Conservation (phyloP, 805 yeast species). For the Scheffersomyces stipitis region DNA sequence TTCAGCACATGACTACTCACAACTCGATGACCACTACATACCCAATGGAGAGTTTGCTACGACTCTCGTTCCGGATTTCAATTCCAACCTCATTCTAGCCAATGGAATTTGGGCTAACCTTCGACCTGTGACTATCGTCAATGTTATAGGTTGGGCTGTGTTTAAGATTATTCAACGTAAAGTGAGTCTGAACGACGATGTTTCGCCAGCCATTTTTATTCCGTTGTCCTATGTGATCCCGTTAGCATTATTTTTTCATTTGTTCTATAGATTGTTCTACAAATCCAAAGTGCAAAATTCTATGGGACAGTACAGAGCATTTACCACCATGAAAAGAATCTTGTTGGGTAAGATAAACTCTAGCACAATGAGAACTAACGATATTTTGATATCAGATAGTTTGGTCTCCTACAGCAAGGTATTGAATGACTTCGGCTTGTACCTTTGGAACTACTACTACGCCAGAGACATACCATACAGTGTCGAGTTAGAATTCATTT, state of each 20-base stretch:
- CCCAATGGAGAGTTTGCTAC: slow-evolving; percentile 35
- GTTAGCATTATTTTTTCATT: slow-evolving; percentile 19
- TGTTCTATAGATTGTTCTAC: slow-evolving; percentile 28
- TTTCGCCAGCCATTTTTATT: slow-evolving; percentile 1
- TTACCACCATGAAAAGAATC: slow-evolving; percentile 53
- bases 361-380: slow-evolving; percentile 62
- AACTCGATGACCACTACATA: slow-evolving; percentile 16
- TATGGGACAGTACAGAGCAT: slow-evolving; percentile 44
- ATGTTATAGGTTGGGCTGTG: slow-evolving; percentile 20
- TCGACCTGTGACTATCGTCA: slow-evolving; percentile 22
- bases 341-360: slow-evolving; percentile 59
- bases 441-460: slow-evolving; percentile 45
- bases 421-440: slow-evolving; percentile 62
- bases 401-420: slow-evolving; percentile 80
- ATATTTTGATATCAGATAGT: slow-evolving; percentile 80
- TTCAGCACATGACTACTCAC: slow-evolving; percentile 35
- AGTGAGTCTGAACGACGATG: slow-evolving; percentile 20
- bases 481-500: slow-evolving; percentile 27
- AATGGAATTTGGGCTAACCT: slow-evolving; percentile 36
- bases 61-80: slow-evolving; percentile 24
- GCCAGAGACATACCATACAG: slow-evolving; percentile 31
- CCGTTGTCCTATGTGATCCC: slow-evolving; percentile 25
- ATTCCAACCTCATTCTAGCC: slow-evolving; percentile 31
- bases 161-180: slow-evolving; percentile 15
- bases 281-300: slow-evolving; percentile 23